These are phyloP conservation scores for Gnaphalium uliginosum DNA, from an alignment of 129 eudicot species.

Conservation along the genomic window DNA sequence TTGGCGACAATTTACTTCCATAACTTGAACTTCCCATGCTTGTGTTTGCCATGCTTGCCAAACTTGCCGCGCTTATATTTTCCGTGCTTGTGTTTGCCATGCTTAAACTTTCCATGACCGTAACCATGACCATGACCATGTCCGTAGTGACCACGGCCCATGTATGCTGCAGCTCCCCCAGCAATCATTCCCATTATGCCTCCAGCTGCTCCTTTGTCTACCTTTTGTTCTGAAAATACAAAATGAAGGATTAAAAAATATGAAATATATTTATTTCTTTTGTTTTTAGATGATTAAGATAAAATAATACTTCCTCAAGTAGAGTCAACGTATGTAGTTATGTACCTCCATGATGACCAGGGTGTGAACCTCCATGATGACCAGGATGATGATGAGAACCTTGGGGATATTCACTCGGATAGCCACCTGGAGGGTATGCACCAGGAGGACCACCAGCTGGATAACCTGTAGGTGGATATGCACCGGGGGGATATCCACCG, in stretches of 20 bases:
- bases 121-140: slow-evolving; percentile 34
- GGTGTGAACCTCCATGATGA: slow-evolving; percentile 25
- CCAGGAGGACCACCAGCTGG: slow-evolving; percentile 12
- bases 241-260: neutral
- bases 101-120: slow-evolving; percentile 34
- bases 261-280: neutral
- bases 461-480: slow-evolving; percentile 28
- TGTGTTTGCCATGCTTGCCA: slow-evolving; percentile 32
- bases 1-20: neutral
- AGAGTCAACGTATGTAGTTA: neutral
- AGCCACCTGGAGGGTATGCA: slow-evolving; percentile 20
- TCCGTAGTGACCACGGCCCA: slow-evolving; percentile 39
- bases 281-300: neutral
- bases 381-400: slow-evolving; percentile 16
- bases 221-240: slow-evolving; percentile 15
- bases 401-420: slow-evolving; percentile 15
- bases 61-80: slow-evolving; percentile 35
- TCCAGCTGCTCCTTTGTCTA: slow-evolving; percentile 27
- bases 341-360: slow-evolving; percentile 38
- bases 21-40: neutral
- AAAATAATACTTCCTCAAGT: neutral
- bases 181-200: slow-evolving; percentile 38
- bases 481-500: slow-evolving; percentile 30
- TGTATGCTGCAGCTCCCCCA: slow-evolving; percentile 43
- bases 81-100: slow-evolving; percentile 32